Conservation (phyloP, 495 filamentous ascomycete genomes). For the Trypethelium eluteriae region DNA sequence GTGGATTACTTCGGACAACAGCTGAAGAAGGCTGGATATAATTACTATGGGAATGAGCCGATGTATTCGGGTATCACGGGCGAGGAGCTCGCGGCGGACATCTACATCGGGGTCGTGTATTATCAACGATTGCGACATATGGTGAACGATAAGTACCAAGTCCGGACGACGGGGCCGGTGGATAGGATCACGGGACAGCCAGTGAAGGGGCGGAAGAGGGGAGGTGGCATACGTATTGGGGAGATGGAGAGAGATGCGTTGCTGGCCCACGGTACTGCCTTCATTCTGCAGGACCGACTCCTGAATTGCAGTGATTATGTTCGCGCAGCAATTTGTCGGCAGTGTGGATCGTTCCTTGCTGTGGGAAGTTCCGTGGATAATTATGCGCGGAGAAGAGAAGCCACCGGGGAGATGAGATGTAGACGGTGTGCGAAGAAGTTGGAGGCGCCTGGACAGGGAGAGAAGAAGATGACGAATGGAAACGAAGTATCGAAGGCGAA, state of each 20-base stretch:
- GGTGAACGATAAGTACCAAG: slow-evolving; percentile 99
- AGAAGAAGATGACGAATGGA: not conserved
- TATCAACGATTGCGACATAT: slow-evolving; percentile 97
- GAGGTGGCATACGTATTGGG: slow-evolving; percentile 95
- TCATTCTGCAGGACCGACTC: slow-evolving; percentile 87
- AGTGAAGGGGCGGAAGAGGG: slow-evolving; percentile 90
- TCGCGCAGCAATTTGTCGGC: slow-evolving; percentile 76
- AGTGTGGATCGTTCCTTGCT: slow-evolving; percentile 81
- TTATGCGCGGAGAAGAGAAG: slow-evolving; percentile 34
- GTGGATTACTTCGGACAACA: slow-evolving; percentile 94
- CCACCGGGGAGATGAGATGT: slow-evolving; percentile 69
- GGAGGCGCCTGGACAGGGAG: slow-evolving; percentile 33
- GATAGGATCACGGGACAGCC: slow-evolving; percentile 86
- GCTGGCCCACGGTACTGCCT: slow-evolving; percentile 88
- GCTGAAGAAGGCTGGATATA: slow-evolving; percentile 87
- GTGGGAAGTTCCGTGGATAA: slow-evolving; percentile 67
- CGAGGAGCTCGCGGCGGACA: slow-evolving; percentile 86
- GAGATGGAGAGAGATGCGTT: slow-evolving; percentile 98
- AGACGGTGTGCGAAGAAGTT: slow-evolving; percentile 65
- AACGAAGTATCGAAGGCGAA: not conserved
- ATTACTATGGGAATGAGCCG: slow-evolving; percentile 96
- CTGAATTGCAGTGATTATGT: slow-evolving; percentile 94
- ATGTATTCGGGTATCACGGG: slow-evolving; percentile 97
- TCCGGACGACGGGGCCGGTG: slow-evolving; percentile 88
- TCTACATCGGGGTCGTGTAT: slow-evolving; percentile 93